Evolutionary conservation across 345 rosid species (phyloP), one percentile per base, ranked within the genome.

Genomic region (Anacardium occidentale): DNA sequence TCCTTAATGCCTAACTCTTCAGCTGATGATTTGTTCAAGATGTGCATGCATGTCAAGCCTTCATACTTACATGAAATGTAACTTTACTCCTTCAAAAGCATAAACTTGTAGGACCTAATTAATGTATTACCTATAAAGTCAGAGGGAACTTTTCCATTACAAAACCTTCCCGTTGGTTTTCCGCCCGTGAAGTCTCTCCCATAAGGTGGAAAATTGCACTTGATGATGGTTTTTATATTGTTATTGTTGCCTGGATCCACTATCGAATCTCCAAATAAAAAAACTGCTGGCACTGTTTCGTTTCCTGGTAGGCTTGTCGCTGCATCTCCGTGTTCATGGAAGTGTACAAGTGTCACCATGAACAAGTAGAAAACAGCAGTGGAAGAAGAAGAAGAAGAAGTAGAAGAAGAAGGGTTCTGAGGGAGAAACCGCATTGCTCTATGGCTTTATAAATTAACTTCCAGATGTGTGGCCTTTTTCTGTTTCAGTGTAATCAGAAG

Each of bases 231-330:
- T 4, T 45, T 21, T 17, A 88, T 47, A 34, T 74, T 3, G 70
- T 88, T 80, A 74, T 88, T 88, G 76, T 88, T 88, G 61, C 90
- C 90, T 0, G 92, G 77, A 78, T 88, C 92, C 22, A 83, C 74
- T n/a, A 83, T 74, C 2, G 92, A 88, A 72, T 88, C 90, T 22
- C 92, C 87, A 59, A 86, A 86, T 67, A 72, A 80, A 20, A 88
- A 61, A 3, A 68, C 5, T 0, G 90, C 87, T 7, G 83, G 86
- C 66, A 79, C 66, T 14, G 57, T 51, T 12, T 32, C 72, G 42
- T 83, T 78, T 22, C 53, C 69, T 10, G 70, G 85, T 10, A 74
- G 82, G 50, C 47, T n/a, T 10, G 17, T 70, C n/a, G n/a, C n/a
- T 53, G 14, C 70, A 2, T 59, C 61, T 37, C 48, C 68, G 20